phyloP scores from a whole-genome alignment of 345 rosid species.

The Syzygium aromaticum region DNA sequence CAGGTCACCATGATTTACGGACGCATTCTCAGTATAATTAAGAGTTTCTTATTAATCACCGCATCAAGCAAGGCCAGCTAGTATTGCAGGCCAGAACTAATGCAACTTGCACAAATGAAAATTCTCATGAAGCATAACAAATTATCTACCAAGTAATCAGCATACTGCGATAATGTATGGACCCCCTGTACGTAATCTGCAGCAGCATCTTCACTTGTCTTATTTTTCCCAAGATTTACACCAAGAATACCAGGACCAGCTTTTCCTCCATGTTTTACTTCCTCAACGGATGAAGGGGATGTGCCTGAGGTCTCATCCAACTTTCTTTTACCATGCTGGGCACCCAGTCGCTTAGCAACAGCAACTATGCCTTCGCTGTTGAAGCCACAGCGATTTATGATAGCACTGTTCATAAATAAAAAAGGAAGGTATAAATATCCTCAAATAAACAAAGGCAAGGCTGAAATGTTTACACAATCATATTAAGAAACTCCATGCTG shows the following conservation, averaged over 20 bases:
- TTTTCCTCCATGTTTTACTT: constrained; percentile 77
- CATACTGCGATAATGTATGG: constrained; percentile 91
- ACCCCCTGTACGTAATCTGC: constrained; percentile 97
- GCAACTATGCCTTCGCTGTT: constrained; percentile 96
- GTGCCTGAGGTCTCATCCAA: constrained; percentile 72
- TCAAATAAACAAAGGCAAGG: neutral
- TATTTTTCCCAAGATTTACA: constrained; percentile 96
- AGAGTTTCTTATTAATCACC: neutral
- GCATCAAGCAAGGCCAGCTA: neutral
- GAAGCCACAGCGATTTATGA: constrained; percentile 90
- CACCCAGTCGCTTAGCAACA: constrained; percentile 94
- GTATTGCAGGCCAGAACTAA: neutral
- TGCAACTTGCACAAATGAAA: neutral
- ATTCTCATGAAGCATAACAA: neutral
- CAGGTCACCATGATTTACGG: neutral
- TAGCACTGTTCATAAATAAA: constrained; percentile 53
- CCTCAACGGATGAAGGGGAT: constrained; percentile 41
- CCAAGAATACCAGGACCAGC: constrained; percentile 99
- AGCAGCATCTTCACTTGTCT: constrained; percentile 91
- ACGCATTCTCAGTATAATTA: neutral
- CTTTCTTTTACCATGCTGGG: constrained; percentile 97
- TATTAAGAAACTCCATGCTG: neutral
- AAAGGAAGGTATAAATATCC: neutral
- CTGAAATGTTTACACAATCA: neutral
- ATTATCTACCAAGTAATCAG: constrained; percentile 81